A percentile compares a stretch with the other conserved stretches of the same genome.
Conservation (phyloP, 169 alveolate genomes). For the Plasmodium sp. region DNA sequence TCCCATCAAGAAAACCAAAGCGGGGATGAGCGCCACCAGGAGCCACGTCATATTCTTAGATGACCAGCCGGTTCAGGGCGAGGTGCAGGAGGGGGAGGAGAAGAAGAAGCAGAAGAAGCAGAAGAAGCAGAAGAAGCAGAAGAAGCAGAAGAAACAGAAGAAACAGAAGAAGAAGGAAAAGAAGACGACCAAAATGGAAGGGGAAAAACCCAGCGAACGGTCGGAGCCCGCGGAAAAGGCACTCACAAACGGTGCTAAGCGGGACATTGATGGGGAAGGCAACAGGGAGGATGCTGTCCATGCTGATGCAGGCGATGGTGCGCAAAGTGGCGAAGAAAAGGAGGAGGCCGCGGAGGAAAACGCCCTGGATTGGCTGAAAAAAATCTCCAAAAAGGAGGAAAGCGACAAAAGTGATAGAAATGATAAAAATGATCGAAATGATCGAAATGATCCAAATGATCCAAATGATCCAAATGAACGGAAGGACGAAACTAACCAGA, state of each 20-base stretch:
- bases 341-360: conserved; percentile 50
- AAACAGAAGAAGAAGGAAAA: not conserved
- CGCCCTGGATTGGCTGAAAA: conserved; percentile 64
- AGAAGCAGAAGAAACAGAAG: not conserved
- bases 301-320: not conserved
- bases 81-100: not conserved
- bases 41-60: conserved; percentile 53
- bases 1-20: conserved; percentile 67
- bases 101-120: not conserved
- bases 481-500: not conserved
- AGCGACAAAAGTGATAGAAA: not conserved
- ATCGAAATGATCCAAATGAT: too few relatives aligned
- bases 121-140: not conserved
- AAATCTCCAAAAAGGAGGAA: conserved; percentile 30
- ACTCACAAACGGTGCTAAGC: not conserved
- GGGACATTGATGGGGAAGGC: not conserved
- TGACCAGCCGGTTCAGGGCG: not conserved
- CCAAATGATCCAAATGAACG: too few relatives aligned
- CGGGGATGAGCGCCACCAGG: conserved; percentile 66
- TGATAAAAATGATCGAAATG: too few relatives aligned
- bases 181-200: not conserved
- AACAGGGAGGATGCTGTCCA: not conserved
- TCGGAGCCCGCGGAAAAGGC: not conserved
- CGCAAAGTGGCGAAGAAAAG: not conserved
- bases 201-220: not conserved